phyloP scores from a whole-genome alignment of 768 basidiomycete genomes.

The Hygrophorus russula region DNA sequence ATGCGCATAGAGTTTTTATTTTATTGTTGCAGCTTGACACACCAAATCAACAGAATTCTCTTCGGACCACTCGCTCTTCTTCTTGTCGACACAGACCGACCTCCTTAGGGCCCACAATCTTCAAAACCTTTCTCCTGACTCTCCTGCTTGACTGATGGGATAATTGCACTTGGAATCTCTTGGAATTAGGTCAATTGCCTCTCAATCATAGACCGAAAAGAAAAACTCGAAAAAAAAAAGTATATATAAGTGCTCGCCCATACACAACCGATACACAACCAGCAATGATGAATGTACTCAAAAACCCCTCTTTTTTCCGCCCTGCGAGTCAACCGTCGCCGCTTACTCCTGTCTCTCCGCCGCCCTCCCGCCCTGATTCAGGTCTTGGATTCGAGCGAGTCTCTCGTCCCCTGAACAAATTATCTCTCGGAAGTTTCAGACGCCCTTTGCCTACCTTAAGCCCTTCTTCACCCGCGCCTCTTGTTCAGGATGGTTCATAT shows the following conservation, averaged over 20 bases:
- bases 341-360: conserved; percentile 36
- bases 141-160: conserved; percentile 39
- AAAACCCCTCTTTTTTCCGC: conserved; percentile 55
- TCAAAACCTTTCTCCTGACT: conserved; percentile 10
- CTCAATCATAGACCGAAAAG: conserved; percentile 22
- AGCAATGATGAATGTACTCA: conserved; percentile 53
- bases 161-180: conserved; percentile 26
- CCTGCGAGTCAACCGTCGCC: conserved; percentile 54
- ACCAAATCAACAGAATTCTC: conserved; percentile 44
- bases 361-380: conserved; percentile 26
- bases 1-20: conserved; percentile 3
- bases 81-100: conserved; percentile 62
- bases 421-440: conserved; percentile 49
- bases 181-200: conserved; percentile 31
- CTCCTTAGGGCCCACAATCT: conserved; percentile 47
- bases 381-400: conserved; percentile 29
- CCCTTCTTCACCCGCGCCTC: conserved; percentile 27
- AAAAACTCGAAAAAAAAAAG: conserved; percentile 16
- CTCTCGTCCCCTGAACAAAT: conserved; percentile 42
- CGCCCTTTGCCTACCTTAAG: conserved; percentile 37
- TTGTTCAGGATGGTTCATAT: conserved; percentile 72
- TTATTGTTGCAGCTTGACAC: conserved; percentile 28
- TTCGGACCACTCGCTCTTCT: conserved; percentile 49
- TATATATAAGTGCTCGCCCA: conserved; percentile 6
- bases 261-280: conserved; percentile 11